Evolutionary conservation across 2,329 filamentous ascomycete species (phyloP).

Genomic region (Neonectria faginata): DNA sequence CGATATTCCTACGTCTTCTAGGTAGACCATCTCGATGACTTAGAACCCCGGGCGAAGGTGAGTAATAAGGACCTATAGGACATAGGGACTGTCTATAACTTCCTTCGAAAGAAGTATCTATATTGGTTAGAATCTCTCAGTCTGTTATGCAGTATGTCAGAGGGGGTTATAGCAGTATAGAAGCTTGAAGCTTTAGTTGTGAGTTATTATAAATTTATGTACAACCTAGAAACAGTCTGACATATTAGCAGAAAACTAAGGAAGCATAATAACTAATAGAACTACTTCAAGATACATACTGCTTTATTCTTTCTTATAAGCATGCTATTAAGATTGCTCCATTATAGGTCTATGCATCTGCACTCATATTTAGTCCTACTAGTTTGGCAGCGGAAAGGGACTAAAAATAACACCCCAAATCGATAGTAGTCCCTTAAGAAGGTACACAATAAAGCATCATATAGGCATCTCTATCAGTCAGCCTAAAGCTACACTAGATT

Average conservation of each 20-base stretch:
- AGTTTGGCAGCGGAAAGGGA: too few relatives aligned
- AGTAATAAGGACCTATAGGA: background rate
- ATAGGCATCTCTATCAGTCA: too few relatives aligned
- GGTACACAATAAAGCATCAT: too few relatives aligned
- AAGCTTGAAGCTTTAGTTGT: background rate
- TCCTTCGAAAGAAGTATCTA: slow-evolving; percentile 35
- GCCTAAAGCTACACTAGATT: too few relatives aligned
- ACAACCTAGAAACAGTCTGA: too few relatives aligned
- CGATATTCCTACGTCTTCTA: slow-evolving; percentile 40
- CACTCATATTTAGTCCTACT: slow-evolving; percentile 22
- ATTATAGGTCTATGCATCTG: slow-evolving; percentile 23
- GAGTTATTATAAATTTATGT: background rate
- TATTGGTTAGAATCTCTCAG: slow-evolving; percentile 59
- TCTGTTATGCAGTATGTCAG: slow-evolving; percentile 42
- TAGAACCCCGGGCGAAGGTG: background rate
- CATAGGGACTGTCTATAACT: background rate
- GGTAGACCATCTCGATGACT: slow-evolving; percentile 33
- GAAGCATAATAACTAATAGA: background rate
- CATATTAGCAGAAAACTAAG: too few relatives aligned
- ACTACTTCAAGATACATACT: slow-evolving; percentile 6
- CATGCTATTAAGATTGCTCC: background rate
- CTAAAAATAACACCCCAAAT: too few relatives aligned
- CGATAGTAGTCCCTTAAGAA: too few relatives aligned
- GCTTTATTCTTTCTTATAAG: background rate
- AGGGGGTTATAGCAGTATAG: background rate